phyloP scores from a whole-genome alignment of 116 monocot species.

The Dioscorea cayenensis region DNA sequence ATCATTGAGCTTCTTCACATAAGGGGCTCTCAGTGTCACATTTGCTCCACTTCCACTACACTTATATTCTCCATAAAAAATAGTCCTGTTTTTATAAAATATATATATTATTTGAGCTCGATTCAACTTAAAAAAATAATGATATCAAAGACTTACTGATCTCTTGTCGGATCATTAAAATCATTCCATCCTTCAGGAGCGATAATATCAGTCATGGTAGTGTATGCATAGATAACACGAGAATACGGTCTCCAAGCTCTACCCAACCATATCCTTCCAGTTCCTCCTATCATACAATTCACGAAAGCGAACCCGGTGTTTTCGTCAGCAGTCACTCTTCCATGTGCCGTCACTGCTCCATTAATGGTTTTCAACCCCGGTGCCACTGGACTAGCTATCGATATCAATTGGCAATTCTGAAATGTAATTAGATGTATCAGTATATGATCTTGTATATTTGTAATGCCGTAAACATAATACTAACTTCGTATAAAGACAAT shows the following conservation, averaged over 20 bases:
- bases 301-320: constrained; percentile 79
- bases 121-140: not conserved
- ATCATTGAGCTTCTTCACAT: constrained; percentile 50
- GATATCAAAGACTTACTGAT: constrained; percentile 42
- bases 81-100: constrained; percentile 28
- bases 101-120: not conserved
- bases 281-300: constrained; percentile 74
- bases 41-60: constrained; percentile 70
- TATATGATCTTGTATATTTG: too few relatives aligned
- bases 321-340: constrained; percentile 33
- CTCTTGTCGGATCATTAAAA: constrained; percentile 63
- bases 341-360: constrained; percentile 76
- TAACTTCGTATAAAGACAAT: constrained; percentile 79
- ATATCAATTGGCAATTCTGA: constrained; percentile 66
- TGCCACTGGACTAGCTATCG: constrained; percentile 60
- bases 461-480: not conserved
- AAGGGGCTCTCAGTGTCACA: constrained; percentile 38
- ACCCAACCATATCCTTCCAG: constrained; percentile 71
- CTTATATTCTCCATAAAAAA: constrained; percentile 80
- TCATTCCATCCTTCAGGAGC: constrained; percentile 92
- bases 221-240: constrained; percentile 65
- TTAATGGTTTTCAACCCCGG: constrained; percentile 40
- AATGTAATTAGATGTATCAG: not conserved
- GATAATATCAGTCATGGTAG: constrained; percentile 67
- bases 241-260: constrained; percentile 85